Evolutionary conservation across 441 rosid genomes (phyloP), one percentile per base, ranked within the genome.

Genomic region (Sinapis alba): DNA sequence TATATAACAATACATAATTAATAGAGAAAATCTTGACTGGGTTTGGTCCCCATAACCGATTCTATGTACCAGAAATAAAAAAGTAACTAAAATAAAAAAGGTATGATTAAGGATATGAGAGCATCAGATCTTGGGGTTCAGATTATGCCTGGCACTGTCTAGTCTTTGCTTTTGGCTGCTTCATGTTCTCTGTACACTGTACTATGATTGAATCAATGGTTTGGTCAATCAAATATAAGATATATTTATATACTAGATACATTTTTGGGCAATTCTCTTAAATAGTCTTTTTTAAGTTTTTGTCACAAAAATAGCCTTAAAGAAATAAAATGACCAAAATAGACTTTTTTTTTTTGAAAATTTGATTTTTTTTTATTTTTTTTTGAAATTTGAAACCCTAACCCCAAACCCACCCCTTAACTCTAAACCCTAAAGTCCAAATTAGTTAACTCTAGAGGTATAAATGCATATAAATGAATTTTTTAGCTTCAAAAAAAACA

Each of bases 81-180:
- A 23, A 13, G 15, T n/a, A 5, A 66, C 16, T n/a, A 61, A 34
- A 20, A 41, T 63, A 69, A 58, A 53, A 38, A 20, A n/a, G 72
- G 76, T 45, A 71, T 71, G 72, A 77, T 77, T 71, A 77, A 77
- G 72, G 72, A 16, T 47, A 47, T 16, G 53, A 15, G 20, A 65
- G 80, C 75, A 71, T 50, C 68, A 45, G 75, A 57, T 76, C 75
- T 70, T 69, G 50, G 3, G 62, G 65, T 69, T 63, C 71, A 63
- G 71, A 32, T 64, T 64, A 61, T 58, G 67, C 50, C 80, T 58
- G 62, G 62, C 71, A 71, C 67, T 65, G 76, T 71, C 76, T 63
- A 62, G 74, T 76, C 76, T 36, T 77, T 77, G 75, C 68, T 47
- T 77, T 77, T 77, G 76, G 80, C 80, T 70, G 62, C 66, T 76